A percentile compares a stretch with the other conserved stretches of the same genome.
Conservation (phyloP, 768 basidiomycete genomes). For the Mycena polygramma region DNA sequence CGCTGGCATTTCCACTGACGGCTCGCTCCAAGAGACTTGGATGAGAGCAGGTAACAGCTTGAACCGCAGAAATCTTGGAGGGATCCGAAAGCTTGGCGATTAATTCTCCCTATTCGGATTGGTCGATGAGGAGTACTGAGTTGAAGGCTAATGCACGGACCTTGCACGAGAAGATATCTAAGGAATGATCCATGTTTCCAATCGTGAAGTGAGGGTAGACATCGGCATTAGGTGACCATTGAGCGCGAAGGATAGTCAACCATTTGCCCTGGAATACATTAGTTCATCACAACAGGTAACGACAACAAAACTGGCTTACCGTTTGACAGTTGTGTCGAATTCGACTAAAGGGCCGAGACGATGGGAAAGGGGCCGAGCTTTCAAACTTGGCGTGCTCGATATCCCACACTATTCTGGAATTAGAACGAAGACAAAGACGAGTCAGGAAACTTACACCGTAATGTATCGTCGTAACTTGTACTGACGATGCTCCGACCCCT, state of each 20-base stretch:
- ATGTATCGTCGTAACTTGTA: constrained; percentile 85
- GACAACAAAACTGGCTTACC: constrained; percentile 53
- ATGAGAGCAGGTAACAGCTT: constrained; percentile 93
- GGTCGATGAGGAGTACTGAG: background rate
- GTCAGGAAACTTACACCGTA: constrained; percentile 68
- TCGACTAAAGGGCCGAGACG: constrained; percentile 72
- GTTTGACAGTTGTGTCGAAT: constrained; percentile 86
- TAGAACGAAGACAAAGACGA: constrained; percentile 22
- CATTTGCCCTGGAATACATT: constrained; percentile 73
- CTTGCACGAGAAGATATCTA: constrained; percentile 82
- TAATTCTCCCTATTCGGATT: constrained; percentile 70
- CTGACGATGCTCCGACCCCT: constrained; percentile 84
- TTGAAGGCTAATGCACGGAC: constrained; percentile 46
- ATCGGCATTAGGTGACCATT: constrained; percentile 84
- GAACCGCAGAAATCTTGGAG: constrained; percentile 80
- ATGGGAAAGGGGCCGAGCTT: constrained; percentile 63
- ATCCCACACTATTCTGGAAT: constrained; percentile 76
- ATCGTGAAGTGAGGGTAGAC: constrained; percentile 90
- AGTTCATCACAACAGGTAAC: background rate
- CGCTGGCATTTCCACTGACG: constrained; percentile 83
- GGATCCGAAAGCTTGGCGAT: constrained; percentile 73
- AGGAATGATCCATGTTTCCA: constrained; percentile 82
- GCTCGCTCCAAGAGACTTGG: constrained; percentile 80
- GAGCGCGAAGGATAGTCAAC: constrained; percentile 82
- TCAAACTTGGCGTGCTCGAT: constrained; percentile 65